A percentile compares a stretch with the other conserved stretches of the same genome.
These are phyloP conservation scores for Pythium aristosporum DNA, from an alignment of 352 stramenopile species.

Conservation along the genomic window DNA sequence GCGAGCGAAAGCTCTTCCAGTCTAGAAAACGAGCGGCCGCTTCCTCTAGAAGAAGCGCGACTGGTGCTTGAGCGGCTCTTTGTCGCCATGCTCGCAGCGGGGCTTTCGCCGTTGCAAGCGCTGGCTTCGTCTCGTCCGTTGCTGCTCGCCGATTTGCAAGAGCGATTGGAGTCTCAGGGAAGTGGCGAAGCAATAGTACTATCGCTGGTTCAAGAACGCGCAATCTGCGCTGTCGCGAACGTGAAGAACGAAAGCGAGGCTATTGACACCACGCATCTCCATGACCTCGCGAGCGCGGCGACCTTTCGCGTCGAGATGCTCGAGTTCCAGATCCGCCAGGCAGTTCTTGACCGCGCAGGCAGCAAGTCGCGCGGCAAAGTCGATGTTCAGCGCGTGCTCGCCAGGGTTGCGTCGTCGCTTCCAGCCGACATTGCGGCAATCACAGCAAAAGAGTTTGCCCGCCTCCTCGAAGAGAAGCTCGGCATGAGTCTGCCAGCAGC, in stretches of 20 bases:
- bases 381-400: conserved; percentile 33
- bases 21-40: background rate
- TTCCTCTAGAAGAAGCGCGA: background rate
- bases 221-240: background rate
- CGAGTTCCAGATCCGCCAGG: conserved; percentile 46
- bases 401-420: conserved; percentile 26
- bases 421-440: conserved; percentile 5
- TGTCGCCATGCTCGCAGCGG: conserved; percentile 7
- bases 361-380: conserved; percentile 28
- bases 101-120: background rate
- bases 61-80: conserved; percentile 9
- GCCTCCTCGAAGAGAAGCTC: conserved; percentile 39
- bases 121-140: background rate
- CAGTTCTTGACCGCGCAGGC: conserved; percentile 22
- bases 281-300: conserved; percentile 28
- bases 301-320: conserved; percentile 46
- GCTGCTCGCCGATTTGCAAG: background rate
- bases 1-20: background rate
- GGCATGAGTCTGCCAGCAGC: conserved; percentile 14
- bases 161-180: background rate
- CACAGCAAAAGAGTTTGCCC: conserved; percentile 28
- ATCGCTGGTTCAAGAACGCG: background rate
- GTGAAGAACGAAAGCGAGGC: background rate
- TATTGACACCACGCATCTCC: conserved; percentile 13
- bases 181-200: background rate